phyloP scores from a whole-genome alignment of 2,329 filamentous ascomycete genomes.

The Verticillium alfalfae region DNA sequence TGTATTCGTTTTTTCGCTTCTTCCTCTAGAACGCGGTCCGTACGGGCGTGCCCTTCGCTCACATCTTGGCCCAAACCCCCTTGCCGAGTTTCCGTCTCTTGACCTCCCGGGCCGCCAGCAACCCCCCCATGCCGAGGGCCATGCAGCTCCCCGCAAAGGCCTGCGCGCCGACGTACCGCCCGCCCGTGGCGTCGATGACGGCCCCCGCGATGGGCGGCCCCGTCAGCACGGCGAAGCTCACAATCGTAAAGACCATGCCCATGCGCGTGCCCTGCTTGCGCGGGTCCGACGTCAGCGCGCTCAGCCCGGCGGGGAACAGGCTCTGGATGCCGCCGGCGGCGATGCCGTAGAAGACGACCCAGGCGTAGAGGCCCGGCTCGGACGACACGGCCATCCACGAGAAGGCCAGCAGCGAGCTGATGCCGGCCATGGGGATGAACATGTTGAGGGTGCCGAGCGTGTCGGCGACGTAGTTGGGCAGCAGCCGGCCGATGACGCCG shows the following conservation, averaged over 20 bases:
- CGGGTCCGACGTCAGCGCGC: slow-evolving; percentile 46
- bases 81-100: slow-evolving; percentile 29
- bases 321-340: slow-evolving; percentile 59
- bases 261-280: slow-evolving; percentile 48
- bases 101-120: slow-evolving; percentile 30
- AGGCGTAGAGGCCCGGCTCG: slow-evolving; percentile 50
- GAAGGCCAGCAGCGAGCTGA: slow-evolving; percentile 38
- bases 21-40: too few relatives aligned
- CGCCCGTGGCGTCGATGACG: slow-evolving; percentile 34
- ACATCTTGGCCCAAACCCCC: slow-evolving; percentile 35
- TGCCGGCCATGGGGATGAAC: slow-evolving; percentile 41
- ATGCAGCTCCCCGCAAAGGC: slow-evolving; percentile 38
- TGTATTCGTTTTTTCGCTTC: background rate
- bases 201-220: slow-evolving; percentile 47
- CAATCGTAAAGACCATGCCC: slow-evolving; percentile 54
- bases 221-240: slow-evolving; percentile 46
- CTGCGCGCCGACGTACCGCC: slow-evolving; percentile 42
- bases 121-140: slow-evolving; percentile 31
- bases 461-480: slow-evolving; percentile 56
- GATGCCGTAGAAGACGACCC: slow-evolving; percentile 59
- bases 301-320: slow-evolving; percentile 59
- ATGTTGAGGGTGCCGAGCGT: slow-evolving; percentile 54
- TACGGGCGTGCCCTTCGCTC: background rate
- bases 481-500: slow-evolving; percentile 50
- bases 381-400: slow-evolving; percentile 53